These are phyloP conservation scores for Naegleria lovaniensis DNA, from an alignment of 208 protist genomes.

Conservation along the genomic window DNA sequence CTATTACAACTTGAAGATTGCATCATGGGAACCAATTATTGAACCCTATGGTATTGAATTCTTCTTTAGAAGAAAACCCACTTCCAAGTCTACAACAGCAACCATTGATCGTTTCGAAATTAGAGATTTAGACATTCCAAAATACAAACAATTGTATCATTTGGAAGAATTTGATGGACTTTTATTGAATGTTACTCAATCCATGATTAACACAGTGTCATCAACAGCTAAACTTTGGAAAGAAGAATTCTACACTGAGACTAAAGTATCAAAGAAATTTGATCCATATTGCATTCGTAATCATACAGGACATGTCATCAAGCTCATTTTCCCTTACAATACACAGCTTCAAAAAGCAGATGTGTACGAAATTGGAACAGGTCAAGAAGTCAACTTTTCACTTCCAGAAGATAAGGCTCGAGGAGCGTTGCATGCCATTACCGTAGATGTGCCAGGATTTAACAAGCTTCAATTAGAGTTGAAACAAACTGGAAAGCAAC, in stretches of 20 bases:
- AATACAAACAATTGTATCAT: not conserved
- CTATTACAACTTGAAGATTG: constrained; percentile 23
- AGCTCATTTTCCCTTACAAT: constrained; percentile 9
- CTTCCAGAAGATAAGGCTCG: not conserved
- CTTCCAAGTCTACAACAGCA: not conserved
- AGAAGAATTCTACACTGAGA: not conserved
- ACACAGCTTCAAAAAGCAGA: not conserved
- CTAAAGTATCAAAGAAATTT: not conserved
- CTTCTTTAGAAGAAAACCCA: not conserved
- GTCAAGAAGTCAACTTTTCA: not conserved
- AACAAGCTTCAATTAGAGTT: not conserved
- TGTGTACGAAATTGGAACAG: not conserved
- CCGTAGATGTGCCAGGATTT: not conserved
- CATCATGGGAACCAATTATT: constrained; percentile 23
- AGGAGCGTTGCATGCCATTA: not conserved
- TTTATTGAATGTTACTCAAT: not conserved
- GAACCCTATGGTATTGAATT: not conserved
- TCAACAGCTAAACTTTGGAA: not conserved
- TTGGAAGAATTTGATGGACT: not conserved
- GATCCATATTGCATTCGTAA: not conserved
- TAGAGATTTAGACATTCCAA: not conserved
- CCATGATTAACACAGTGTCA: not conserved
- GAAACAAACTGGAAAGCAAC: not conserved
- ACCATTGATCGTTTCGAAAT: not conserved
- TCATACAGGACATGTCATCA: not conserved